Conservation (phyloP, 176 grass and related monocot genomes). For the Oryza meridionalis region DNA sequence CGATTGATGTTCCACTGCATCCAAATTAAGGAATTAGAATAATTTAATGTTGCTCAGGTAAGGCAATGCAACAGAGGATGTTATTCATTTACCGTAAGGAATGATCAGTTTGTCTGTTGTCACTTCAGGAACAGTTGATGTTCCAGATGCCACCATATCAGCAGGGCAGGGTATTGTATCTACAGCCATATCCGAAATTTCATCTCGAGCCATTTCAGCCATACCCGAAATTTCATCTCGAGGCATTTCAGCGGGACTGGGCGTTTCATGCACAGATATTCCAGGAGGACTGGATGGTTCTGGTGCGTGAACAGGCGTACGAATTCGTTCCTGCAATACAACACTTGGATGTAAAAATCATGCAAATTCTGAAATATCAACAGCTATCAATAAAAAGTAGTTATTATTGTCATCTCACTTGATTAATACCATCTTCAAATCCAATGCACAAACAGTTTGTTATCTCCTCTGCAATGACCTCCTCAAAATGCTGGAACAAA, state of each 20-base stretch:
- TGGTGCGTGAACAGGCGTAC: conserved; percentile 39
- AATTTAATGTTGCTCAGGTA: conserved; percentile 32
- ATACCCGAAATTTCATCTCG: neutral
- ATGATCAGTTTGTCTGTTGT: conserved; percentile 33
- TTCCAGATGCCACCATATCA: conserved; percentile 35
- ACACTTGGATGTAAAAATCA: conserved; percentile 33
- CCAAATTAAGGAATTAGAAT: conserved; percentile 36
- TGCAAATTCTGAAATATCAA: conserved; percentile 20
- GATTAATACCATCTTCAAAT: conserved; percentile 36
- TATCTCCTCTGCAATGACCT: conserved; percentile 75
- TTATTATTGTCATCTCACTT: conserved; percentile 51
- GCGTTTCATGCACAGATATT: conserved; percentile 23
- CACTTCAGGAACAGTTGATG: conserved; percentile 31
- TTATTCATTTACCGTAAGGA: conserved; percentile 41
- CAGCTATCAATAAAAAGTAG: conserved; percentile 35
- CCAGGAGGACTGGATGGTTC: conserved; percentile 34
- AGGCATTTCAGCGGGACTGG: conserved; percentile 27
- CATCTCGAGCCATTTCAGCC: too few relatives aligned
- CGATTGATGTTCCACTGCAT: conserved; percentile 46
- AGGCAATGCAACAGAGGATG: conserved; percentile 34
- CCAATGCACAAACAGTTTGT: conserved; percentile 61
- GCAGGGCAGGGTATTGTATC: conserved; percentile 11
- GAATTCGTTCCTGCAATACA: conserved; percentile 52
- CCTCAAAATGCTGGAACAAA: conserved; percentile 75
- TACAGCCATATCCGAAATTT: neutral